Conservation (phyloP, 345 rosid species). For the Murraya paniculata region DNA sequence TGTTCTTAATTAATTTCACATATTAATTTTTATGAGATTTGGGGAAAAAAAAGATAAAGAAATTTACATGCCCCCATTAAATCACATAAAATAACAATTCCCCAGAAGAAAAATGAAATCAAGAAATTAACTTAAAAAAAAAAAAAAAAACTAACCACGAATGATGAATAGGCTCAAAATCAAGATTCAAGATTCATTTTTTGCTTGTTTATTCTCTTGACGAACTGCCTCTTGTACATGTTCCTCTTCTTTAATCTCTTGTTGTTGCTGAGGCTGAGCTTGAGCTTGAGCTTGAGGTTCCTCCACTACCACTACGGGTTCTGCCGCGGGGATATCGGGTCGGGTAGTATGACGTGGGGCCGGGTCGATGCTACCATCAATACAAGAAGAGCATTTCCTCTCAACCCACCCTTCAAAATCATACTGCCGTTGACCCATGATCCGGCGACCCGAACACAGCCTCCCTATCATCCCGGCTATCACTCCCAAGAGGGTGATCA, state of each 20-base stretch:
- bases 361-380: slow-evolving; percentile 47
- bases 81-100: too few relatives aligned
- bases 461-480: slow-evolving; percentile 64
- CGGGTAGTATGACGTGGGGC: slow-evolving; percentile 30
- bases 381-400: slow-evolving; percentile 62
- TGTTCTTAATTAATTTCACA: too few relatives aligned
- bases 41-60: too few relatives aligned
- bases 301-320: slow-evolving; percentile 6
- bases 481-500: slow-evolving; percentile 54
- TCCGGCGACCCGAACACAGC: slow-evolving; percentile 54
- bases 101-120: too few relatives aligned
- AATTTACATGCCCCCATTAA: too few relatives aligned
- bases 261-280: neutral
- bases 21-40: too few relatives aligned
- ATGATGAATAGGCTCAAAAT: neutral
- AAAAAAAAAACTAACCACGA: neutral
- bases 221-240: slow-evolving; percentile 11
- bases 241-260: slow-evolving; percentile 30
- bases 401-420: slow-evolving; percentile 70
- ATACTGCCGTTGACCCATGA: slow-evolving; percentile 51
- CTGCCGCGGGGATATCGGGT: slow-evolving; percentile 24
- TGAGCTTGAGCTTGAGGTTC: neutral
- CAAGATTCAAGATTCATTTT: slow-evolving; percentile 29
- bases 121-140: neutral
- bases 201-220: neutral